Base-by-base conservation (phyloP, 345 rosid species). In the Gossypioides kirkii region DNA sequence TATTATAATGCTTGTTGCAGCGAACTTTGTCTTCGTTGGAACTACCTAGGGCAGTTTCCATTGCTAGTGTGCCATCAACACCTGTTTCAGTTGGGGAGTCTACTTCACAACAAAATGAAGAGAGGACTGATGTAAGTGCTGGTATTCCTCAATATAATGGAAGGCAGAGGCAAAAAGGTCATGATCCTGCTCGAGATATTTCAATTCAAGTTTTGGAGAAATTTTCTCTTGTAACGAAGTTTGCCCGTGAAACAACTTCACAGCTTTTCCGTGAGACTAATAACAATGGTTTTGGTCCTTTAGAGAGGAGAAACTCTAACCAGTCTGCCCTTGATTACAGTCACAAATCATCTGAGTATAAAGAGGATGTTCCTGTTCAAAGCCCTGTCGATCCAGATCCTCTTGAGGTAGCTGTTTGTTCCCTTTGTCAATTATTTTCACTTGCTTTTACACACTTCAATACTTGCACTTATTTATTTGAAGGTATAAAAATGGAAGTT, bases 101-200 rank as follows among this genome's bases (percentile, higher is more conserved):
- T 71, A 43, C 80, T 54, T 69, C 85, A 64, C 79, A 54, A 76
- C 90, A 82, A 69, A 82, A 75, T 73, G 87, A 76, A 66, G 87
- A 78, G 76, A 82, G 80, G 78, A 77, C 60, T 67, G 82, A 80
- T 75, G 81, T 62, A 70, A 76, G 71, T 73, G 73, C 87, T 32
- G 78, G 73, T 69, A 42, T 76, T 69, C 82, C 91, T 72, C 86
- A 68, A 67, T 82, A 87, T 75, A 80, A 70, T 67, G 83, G 81
- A 78, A 86, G 90, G 80, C 84, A 70, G 6, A 87, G 84, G 83
- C 91, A 84, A 8, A 91, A 86, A 83, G 74, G 70, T 83, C 84
- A 87, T 38, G 99, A 93, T 90, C 96, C 98, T 76, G 83, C 93
- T 82, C 89, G 92, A 62, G 99, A 95, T 78, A 88, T 93, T 70